Evolutionary conservation across 2,329 filamentous ascomycete species (phyloP).

Genomic region (Ophiostoma triangulosporum): DNA sequence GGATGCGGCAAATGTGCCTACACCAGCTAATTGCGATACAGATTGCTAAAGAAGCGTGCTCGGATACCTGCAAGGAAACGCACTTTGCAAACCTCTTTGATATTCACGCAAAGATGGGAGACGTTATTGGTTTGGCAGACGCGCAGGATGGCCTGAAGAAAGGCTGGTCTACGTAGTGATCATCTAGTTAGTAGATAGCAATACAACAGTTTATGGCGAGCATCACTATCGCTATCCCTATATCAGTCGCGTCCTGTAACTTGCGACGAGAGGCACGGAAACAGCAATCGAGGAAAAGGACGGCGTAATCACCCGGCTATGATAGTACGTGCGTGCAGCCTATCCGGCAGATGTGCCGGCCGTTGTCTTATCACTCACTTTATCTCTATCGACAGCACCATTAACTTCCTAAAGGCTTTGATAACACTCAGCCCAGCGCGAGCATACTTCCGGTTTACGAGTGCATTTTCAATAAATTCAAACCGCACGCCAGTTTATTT

Average conservation of each 20-base stretch:
- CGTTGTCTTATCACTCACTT: background rate
- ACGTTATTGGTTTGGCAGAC: background rate
- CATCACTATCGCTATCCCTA: background rate
- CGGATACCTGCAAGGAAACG: slow-evolving; percentile 7
- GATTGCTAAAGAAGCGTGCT: slow-evolving; percentile 3
- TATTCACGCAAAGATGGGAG: slow-evolving; percentile 6
- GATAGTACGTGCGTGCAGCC: background rate
- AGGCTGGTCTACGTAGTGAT: background rate
- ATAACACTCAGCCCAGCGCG: too few relatives aligned
- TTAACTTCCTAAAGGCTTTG: too few relatives aligned
- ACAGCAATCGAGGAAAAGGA: background rate
- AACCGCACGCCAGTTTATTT: background rate
- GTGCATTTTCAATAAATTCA: background rate
- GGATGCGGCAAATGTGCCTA: background rate
- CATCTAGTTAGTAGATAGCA: too few relatives aligned
- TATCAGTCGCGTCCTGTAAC: too few relatives aligned
- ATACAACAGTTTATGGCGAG: too few relatives aligned
- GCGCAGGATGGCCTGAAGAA: background rate
- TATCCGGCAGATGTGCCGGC: slow-evolving; percentile 3
- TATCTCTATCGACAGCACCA: too few relatives aligned
- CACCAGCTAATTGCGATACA: background rate
- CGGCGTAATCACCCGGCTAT: background rate
- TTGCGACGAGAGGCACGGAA: background rate
- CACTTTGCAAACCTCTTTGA: slow-evolving; percentile 8
- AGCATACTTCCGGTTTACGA: background rate